phyloP scores from a whole-genome alignment of 1,284 basidiomycete species.

The Cutaneotrichosporon sp. region DNA sequence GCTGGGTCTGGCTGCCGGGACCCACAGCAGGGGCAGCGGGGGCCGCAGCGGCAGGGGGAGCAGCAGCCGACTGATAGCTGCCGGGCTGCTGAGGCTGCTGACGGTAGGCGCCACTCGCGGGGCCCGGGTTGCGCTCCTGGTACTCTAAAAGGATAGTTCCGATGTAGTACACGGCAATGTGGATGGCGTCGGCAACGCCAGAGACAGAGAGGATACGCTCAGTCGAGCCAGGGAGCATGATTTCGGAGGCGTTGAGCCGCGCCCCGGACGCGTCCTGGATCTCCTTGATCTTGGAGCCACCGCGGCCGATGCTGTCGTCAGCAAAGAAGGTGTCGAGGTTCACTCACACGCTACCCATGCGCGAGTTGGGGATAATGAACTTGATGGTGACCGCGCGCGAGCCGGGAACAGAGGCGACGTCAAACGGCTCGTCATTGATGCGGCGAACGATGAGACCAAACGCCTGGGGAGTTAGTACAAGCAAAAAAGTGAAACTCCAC shows the following conservation, averaged over 20 bases:
- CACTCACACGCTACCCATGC: slow-evolving; percentile 86
- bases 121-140: slow-evolving; percentile 61
- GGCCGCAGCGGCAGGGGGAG: slow-evolving; percentile 4
- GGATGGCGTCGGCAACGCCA: slow-evolving; percentile 98
- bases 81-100: slow-evolving; percentile 29
- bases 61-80: slow-evolving; percentile 12
- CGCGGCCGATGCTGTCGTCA: slow-evolving; percentile 71
- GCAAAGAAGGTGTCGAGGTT: background rate
- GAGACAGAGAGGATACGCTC: slow-evolving; percentile 97
- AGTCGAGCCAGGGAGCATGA: slow-evolving; percentile 97
- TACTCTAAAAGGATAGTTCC: slow-evolving; percentile 95
- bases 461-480: slow-evolving; percentile 56
- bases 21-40: slow-evolving; percentile 21
- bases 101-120: slow-evolving; percentile 38
- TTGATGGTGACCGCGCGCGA: slow-evolving; percentile 98
- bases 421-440: slow-evolving; percentile 99
- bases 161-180: slow-evolving; percentile 99
- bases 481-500: slow-evolving; percentile 49
- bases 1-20: slow-evolving; percentile 73
- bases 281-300: slow-evolving; percentile 97
- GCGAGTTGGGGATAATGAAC: slow-evolving; percentile 98
- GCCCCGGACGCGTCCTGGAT: slow-evolving; percentile 99
- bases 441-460: slow-evolving; percentile 97
- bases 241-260: slow-evolving; percentile 89
- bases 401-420: slow-evolving; percentile 93